These are phyloP conservation scores for Beauveria rudraprayagi DNA, from an alignment of 2,329 filamentous ascomycete genomes.

Conservation along the genomic window DNA sequence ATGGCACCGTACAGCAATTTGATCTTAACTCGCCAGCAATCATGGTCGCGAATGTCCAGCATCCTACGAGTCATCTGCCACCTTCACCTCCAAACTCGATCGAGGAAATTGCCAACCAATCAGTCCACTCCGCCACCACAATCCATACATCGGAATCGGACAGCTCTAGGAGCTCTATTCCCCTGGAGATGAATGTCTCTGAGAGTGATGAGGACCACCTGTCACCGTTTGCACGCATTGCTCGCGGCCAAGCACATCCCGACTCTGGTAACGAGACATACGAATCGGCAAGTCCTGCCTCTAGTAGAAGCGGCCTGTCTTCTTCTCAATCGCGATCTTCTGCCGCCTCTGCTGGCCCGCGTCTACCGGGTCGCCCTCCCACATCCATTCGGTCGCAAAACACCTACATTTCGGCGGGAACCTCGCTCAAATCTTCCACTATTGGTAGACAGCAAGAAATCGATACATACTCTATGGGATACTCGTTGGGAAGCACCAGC, in stretches of 20 bases:
- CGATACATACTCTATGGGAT: constrained; percentile 49
- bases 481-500: constrained; percentile 29
- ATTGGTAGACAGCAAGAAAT: constrained; percentile 22
- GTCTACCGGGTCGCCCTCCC: constrained; percentile 40
- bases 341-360: constrained; percentile 33
- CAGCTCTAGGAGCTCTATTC: constrained; percentile 37
- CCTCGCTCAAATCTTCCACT: constrained; percentile 35
- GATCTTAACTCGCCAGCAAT: constrained; percentile 76
- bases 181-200: constrained; percentile 50
- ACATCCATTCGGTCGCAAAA: constrained; percentile 49
- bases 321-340: constrained; percentile 48
- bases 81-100: constrained; percentile 77
- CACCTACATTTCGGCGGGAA: constrained; percentile 60
- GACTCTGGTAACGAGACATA: constrained; percentile 51
- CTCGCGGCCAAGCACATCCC: constrained; percentile 54
- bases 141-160: constrained; percentile 46
- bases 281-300: constrained; percentile 59
- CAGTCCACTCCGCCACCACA: constrained; percentile 36
- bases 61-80: constrained; percentile 68
- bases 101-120: constrained; percentile 56
- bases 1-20: constrained; percentile 89
- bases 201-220: constrained; percentile 71
- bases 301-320: constrained; percentile 52
- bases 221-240: constrained; percentile 67
- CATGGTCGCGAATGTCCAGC: constrained; percentile 81